A percentile compares a stretch with the other conserved stretches of the same genome.
Conservation (phyloP, 139 green algal species). For the Mesostigma viride region DNA sequence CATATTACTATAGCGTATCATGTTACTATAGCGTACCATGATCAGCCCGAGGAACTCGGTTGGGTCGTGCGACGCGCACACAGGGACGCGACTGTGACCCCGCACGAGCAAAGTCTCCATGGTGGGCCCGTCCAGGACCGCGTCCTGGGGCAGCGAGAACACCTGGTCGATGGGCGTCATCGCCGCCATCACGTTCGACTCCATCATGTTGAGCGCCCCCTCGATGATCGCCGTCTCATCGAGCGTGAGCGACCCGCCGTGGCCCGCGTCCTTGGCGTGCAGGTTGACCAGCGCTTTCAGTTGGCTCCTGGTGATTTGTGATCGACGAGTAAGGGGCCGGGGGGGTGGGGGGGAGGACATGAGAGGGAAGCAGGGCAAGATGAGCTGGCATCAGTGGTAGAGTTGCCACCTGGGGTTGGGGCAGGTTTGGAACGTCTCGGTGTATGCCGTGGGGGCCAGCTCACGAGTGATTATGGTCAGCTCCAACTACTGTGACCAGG, state of each 20-base stretch:
- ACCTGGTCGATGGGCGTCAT: background rate
- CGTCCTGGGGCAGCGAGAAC: background rate
- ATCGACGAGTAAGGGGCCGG: too few species aligned
- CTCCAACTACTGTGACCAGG: too few species aligned
- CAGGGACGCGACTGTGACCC: conserved; percentile 19
- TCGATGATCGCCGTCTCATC: conserved; percentile 27
- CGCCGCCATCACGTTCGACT: background rate
- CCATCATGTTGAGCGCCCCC: conserved; percentile 14
- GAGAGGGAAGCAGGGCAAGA: background rate
- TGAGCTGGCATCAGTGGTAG: background rate
- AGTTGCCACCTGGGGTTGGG: background rate
- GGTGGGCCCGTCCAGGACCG: background rate
- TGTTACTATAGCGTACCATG: too few species aligned
- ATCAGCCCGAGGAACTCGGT: too few species aligned
- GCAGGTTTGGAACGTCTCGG: background rate
- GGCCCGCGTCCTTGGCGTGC: conserved; percentile 2
- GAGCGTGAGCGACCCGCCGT: conserved; percentile 15
- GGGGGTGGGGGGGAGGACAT: too few species aligned
- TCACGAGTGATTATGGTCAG: too few species aligned
- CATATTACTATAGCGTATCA: too few species aligned
- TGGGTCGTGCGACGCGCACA: too few species aligned
- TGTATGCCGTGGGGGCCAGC: too few species aligned
- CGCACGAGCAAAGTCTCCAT: conserved; percentile 5
- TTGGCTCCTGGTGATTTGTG: background rate
- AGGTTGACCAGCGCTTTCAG: background rate